phyloP scores from a whole-genome alignment of 192 early-diverging fungal species.

The Coemansia sp. region DNA sequence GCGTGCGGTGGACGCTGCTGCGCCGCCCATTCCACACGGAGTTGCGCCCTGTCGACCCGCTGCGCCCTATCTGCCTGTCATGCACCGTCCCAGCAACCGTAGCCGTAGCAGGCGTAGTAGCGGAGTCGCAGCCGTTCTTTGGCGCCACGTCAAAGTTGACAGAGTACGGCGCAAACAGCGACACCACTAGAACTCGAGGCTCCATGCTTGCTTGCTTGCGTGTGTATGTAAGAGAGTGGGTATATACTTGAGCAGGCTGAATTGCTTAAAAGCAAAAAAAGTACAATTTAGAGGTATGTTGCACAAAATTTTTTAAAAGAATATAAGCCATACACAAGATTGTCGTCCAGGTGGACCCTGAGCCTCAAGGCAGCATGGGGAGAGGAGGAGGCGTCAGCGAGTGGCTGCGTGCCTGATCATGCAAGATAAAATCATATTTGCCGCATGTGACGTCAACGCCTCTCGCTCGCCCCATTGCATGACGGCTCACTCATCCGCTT shows the following conservation, averaged over 20 bases:
- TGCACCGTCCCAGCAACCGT: conserved; percentile 12
- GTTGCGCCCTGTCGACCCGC: conserved; percentile 44
- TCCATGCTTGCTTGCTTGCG: conserved; percentile 27
- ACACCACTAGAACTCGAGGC: conserved; percentile 68
- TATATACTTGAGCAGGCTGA: not conserved
- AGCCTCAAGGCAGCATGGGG: not conserved
- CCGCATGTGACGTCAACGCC: not conserved
- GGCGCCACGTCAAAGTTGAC: conserved; percentile 59
- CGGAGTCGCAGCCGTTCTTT: conserved; percentile 4
- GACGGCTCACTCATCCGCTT: not conserved
- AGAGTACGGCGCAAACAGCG: conserved; percentile 76
- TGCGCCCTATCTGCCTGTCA: conserved; percentile 32
- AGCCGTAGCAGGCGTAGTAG: conserved; percentile 16
- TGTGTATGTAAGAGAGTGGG: not conserved
- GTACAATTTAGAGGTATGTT: not conserved
- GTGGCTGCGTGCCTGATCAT: not conserved
- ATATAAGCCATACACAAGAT: not conserved
- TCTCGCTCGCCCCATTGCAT: not conserved
- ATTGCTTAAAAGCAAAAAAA: not conserved
- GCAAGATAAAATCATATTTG: not conserved
- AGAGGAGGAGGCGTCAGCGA: not conserved
- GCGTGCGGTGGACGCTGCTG: conserved; percentile 54
- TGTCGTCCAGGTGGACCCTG: conserved; percentile 1
- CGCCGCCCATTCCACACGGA: conserved; percentile 52
- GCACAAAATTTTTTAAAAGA: not conserved